Base-by-base conservation (phyloP, 768 basidiomycete genomes). In the Mycena capillaripes region DNA sequence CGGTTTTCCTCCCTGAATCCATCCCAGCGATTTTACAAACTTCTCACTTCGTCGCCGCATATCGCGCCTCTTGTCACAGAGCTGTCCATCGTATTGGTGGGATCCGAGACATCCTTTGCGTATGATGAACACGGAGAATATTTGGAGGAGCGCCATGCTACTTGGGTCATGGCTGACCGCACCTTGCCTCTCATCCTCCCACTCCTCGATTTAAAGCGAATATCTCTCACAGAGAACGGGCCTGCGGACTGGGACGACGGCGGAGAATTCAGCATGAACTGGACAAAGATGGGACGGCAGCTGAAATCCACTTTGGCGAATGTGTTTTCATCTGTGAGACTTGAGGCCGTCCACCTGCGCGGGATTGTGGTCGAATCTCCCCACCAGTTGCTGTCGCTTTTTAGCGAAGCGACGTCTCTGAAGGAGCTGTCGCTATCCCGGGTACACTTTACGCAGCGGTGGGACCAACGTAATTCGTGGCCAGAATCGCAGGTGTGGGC, bases 341-440 rank as follows among this genome's bases (percentile, higher is more conserved):
- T 66, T 1, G 53, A 57, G 38, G 17, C 23, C 12, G 65, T 66
- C 6, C 65, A 66, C 40, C 65, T 66, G 16, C 65, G 65, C 52
- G 65, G 65, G 36, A 53, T 66, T 25, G 32, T 55, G 32, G 12
- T 66, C 25, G 36, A 66, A 7, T 66, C 52, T 32, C 53, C 53
- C 27, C 17, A 16, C 17, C n/a, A 66, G 38, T 53, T 66, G 53
- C 27, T 66, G 12, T 40, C 52, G 34, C 53, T 66, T 25, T 66
- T 66, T 53, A 55, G 65, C 65, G 29, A 66, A 3, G 36, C 65
- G 25, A 23, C 55, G 8, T 25, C 65, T 11, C 40, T 66, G 23
- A 42, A 63, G 29, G 55, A 57, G 30, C 4, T 58, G 36, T 58
- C 36, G 34, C 11, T 58, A n/a, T 38, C 56, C 8, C 56, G 56